Conservation (phyloP, 495 filamentous ascomycete genomes). For the Aspergillus cavernicola region DNA sequence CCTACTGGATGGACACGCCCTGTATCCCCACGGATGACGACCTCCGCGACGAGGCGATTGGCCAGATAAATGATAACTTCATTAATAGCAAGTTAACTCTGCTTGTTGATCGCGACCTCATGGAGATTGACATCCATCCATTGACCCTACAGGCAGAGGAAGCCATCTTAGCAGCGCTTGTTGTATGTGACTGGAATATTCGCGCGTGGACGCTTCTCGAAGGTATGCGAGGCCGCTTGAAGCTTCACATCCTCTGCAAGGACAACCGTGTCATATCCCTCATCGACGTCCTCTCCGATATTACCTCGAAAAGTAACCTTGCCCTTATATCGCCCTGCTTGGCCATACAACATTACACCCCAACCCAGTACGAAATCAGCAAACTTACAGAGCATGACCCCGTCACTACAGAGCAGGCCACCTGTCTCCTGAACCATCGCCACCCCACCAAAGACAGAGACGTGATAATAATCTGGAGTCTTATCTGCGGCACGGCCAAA, state of each 20-base stretch:
- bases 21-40: neutral
- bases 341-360: constrained; percentile 1
- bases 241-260: neutral
- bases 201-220: constrained; percentile 7
- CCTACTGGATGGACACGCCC: constrained; percentile 9
- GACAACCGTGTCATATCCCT: neutral
- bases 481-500: neutral
- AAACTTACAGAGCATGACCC: neutral
- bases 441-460: constrained; percentile 4
- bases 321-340: neutral
- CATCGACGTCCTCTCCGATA: neutral
- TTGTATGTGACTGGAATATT: constrained; percentile 6
- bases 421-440: constrained; percentile 6
- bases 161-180: neutral
- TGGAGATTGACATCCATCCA: neutral
- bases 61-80: constrained; percentile 3
- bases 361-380: neutral
- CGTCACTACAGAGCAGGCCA: neutral
- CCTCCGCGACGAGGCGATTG: neutral
- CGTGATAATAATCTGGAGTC: constrained; percentile 4
- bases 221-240: neutral
- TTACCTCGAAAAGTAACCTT: neutral
- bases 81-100: neutral
- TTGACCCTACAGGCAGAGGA: neutral
- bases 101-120: constrained; percentile 1